Base-by-base conservation (phyloP, 2,329 filamentous ascomycete species). In the Zasmidium citrigriseum region DNA sequence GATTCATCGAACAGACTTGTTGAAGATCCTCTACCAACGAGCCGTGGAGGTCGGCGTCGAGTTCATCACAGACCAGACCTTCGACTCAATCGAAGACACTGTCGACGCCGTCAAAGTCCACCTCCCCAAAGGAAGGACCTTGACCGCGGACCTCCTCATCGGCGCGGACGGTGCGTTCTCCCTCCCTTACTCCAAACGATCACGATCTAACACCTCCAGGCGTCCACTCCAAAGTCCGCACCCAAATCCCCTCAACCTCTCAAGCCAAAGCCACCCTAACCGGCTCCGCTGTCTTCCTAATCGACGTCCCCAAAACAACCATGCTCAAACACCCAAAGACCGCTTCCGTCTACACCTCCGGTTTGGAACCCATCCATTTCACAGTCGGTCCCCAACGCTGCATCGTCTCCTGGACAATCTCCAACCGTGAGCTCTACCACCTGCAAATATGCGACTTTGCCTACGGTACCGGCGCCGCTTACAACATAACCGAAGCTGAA, bases 361-460 rank as follows among this genome's bases (percentile, higher is more conserved):
- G 54, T 34, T 11, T 18, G 46, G 54, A 20, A 20, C 11, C 54
- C 46, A 10, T 24, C 27, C 11, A 18, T 46, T 16, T 44, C 29
- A 5, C n/a, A 2, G 16, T 7, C 27, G 16, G 12, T 20, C 46
- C 9, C 1, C 10, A 11, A 7, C 50, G 10, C 25, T 14, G 4
- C n/a, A 25, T 18, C 22, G 24, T 46, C 46, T 29, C n/a, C 27
- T 23, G 41, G 38, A 56, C 38, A 16, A 20, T 27, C n/a, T 14
- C n/a, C 47, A 56, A 29, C 21, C 18, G 27, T 7, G 49, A 46
- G 2, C 22, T 56, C n/a, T 47, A 56, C n/a, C 49, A 56, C 29
- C 49, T 56, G 16, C 27, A 47, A n/a, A 20, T 56, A 2, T 56
- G 22, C n/a, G 46, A 51, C 11, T 14, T 27, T 16, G 20, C 23